A percentile compares a stretch with the other conserved stretches of the same genome.
phyloP scores from a whole-genome alignment of 2,329 filamentous ascomycete species.

The Scedosporium dehoogii region DNA sequence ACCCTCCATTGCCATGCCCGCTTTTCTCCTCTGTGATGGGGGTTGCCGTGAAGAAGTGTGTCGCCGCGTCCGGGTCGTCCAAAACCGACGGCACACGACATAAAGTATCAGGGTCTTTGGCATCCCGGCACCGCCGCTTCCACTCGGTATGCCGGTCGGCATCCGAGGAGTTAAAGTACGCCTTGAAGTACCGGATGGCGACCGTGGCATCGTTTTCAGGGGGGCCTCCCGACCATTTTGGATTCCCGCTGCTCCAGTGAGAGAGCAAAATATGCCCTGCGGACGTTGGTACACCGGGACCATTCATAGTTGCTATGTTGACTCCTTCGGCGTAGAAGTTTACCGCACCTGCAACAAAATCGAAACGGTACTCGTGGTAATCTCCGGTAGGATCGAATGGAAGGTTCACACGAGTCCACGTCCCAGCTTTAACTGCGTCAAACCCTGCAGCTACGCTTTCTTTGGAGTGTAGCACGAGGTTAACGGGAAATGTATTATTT shows the following conservation, averaged over 20 bases:
- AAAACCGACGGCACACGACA: too few relatives aligned
- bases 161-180: constrained; percentile 69
- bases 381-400: constrained; percentile 54
- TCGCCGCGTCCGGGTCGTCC: too few relatives aligned
- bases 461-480: constrained; percentile 65
- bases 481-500: constrained; percentile 48
- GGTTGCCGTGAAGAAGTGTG: too few relatives aligned
- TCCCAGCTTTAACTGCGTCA: constrained; percentile 49
- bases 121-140: constrained; percentile 25
- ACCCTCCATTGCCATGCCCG: too few relatives aligned
- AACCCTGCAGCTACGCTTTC: constrained; percentile 48
- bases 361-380: constrained; percentile 74
- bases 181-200: constrained; percentile 60
- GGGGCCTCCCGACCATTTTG: constrained; percentile 61
- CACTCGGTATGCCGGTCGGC: constrained; percentile 29
- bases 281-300: constrained; percentile 45
- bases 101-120: constrained; percentile 12
- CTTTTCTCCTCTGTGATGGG: too few relatives aligned
- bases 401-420: constrained; percentile 47
- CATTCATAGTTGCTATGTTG: constrained; percentile 44
- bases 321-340: constrained; percentile 59
- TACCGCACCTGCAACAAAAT: constrained; percentile 55
- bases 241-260: constrained; percentile 71
- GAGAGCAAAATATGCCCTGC: constrained; percentile 60
- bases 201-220: constrained; percentile 52